Conservation (phyloP, 441 rosid genomes). For the Daphne laureola region DNA sequence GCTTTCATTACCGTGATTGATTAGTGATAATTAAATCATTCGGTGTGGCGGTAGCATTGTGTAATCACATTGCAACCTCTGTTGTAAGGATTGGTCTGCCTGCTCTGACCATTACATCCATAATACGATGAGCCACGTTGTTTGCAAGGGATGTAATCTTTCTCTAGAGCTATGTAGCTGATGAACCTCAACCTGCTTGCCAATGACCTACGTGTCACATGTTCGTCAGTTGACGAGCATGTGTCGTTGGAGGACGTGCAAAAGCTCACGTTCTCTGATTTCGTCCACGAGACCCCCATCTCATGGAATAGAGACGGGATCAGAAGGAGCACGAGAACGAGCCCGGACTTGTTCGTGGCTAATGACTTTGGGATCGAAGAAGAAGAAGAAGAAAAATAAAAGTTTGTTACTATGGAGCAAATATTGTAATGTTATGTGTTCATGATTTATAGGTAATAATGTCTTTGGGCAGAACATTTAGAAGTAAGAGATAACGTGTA, state of each 20-base stretch:
- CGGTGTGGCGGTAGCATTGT: constrained; percentile 14
- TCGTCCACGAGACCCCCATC: too few species aligned
- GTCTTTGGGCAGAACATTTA: too few species aligned
- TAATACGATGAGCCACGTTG: constrained; percentile 28
- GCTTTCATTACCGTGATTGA: neutral
- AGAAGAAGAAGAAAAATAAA: constrained; percentile 23
- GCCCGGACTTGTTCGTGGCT: too few species aligned
- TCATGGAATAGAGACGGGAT: too few species aligned
- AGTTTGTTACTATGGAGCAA: neutral
- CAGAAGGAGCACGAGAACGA: too few species aligned
- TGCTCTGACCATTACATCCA: constrained; percentile 10
- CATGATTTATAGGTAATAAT: too few species aligned
- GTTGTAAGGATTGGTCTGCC: constrained; percentile 24
- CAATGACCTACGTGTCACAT: constrained; percentile 9
- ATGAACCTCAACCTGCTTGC: constrained; percentile 8
- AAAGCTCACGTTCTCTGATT: too few species aligned
- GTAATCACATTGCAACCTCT: constrained; percentile 28
- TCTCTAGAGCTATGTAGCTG: constrained; percentile 25
- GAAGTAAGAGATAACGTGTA: too few species aligned
- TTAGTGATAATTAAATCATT: constrained; percentile 15
- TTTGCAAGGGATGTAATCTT: constrained; percentile 19
- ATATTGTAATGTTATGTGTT: too few species aligned
- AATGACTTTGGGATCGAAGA: constrained; percentile 11
- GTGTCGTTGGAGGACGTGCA: too few species aligned
- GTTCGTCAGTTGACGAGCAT: too few species aligned